Conservation (phyloP, 2,329 filamentous ascomycete species). For the Fusarium tupiense region DNA sequence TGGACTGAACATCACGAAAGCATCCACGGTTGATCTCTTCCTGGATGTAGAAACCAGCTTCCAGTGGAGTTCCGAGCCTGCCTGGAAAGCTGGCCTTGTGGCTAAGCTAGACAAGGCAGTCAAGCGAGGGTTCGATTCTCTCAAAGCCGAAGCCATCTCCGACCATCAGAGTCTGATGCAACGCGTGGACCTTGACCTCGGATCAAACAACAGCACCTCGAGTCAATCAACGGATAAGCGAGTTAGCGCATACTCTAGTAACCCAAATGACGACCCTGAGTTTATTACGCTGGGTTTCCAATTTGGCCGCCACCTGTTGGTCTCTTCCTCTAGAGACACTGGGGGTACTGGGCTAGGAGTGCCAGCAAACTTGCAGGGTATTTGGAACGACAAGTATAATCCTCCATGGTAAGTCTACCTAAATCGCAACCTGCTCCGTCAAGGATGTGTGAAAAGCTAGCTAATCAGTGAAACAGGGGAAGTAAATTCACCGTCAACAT, state of each 20-base stretch:
- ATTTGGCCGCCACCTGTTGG: background rate
- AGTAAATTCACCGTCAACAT: background rate
- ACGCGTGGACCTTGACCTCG: background rate
- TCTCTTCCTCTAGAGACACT: background rate
- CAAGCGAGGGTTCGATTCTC: background rate
- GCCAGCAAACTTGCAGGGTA: background rate
- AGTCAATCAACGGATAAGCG: background rate
- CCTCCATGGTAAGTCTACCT: background rate
- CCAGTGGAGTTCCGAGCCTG: background rate
- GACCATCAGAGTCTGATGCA: background rate
- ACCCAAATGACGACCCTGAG: background rate
- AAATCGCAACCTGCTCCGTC: too few species aligned
- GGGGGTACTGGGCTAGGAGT: background rate
- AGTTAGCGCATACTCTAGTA: rapidly evolving
- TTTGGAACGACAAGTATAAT: background rate
- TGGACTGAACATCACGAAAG: background rate
- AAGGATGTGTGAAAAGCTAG: too few species aligned
- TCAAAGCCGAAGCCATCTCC: background rate
- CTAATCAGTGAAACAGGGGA: background rate
- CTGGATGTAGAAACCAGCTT: background rate
- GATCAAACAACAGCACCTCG: background rate
- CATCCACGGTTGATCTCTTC: background rate
- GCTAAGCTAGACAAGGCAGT: background rate
- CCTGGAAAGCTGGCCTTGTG: background rate
- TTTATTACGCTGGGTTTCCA: background rate